Percentiles rank a stretch among this genome's conserved stretches.
Conservation (phyloP, 768 basidiomycete species). For the Mycena sanguinolenta region DNA sequence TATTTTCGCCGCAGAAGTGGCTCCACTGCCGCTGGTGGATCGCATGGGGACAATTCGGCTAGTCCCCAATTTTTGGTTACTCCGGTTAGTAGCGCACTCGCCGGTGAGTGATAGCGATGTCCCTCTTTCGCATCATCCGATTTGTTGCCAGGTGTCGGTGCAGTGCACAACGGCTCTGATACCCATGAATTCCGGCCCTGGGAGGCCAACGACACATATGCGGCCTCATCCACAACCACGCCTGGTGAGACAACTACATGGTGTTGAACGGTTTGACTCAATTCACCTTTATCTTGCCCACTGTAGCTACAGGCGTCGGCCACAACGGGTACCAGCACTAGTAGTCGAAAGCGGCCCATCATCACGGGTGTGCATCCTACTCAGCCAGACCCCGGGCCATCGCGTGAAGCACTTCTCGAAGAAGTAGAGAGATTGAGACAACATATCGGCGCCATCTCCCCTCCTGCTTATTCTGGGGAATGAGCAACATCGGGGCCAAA, state of each 20-base stretch:
- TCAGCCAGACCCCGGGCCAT: not conserved
- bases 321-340: not conserved
- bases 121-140: not conserved
- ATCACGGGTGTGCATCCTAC: not conserved
- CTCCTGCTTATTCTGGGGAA: constrained; percentile 17
- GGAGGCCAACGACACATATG: not conserved
- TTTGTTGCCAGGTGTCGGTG: not conserved
- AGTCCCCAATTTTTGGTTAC: constrained; percentile 10
- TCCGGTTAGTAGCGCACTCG: constrained; percentile 12
- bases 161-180: not conserved
- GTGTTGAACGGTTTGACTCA: not conserved
- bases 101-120: constrained; percentile 1
- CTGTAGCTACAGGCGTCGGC: too few species aligned
- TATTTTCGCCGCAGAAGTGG: constrained; percentile 4
- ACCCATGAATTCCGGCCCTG: constrained; percentile 9
- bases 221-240: not conserved
- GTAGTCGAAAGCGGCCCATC: constrained; percentile 5
- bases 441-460: not conserved
- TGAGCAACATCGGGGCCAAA: too few species aligned
- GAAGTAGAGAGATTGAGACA: constrained; percentile 15
- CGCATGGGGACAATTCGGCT: not conserved
- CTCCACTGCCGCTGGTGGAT: not conserved
- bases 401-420: constrained; percentile 15
- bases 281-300: not conserved
- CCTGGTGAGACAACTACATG: not conserved